Evolutionary conservation across 2,329 filamentous ascomycete genomes (phyloP), one percentile per base, ranked within the genome.

Genomic region (Aspergillus sp.): DNA sequence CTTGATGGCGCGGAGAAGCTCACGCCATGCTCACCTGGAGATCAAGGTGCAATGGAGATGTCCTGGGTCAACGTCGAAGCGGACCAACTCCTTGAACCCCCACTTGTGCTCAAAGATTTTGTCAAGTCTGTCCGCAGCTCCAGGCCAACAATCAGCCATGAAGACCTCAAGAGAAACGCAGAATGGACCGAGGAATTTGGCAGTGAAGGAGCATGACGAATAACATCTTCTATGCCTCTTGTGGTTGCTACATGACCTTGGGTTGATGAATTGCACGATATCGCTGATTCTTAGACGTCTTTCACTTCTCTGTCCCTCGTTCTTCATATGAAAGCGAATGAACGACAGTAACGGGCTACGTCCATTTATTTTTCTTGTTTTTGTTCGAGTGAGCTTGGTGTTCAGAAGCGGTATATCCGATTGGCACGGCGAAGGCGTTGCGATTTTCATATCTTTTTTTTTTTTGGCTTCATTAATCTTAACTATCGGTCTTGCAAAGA

Each of bases 111-210:
- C 49, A 94, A 94, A 67, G 93, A 98, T 68, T 97, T 98, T 64
- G 78, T 94, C 65, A 89, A 91, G 67, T 91, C 93, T 1, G 86
- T 98, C 61, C 90, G 89, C 63, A 83, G 84, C 42, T 88, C 88
- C 44, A 77, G 93, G 62, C 93, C 93, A 19, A 97, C 93, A 0
- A 93, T 98, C 46, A 93, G 89, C 45, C 78, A 81, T 44, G 89
- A 90, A 44, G 94, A 98, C 65, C 78, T 98, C 41, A 79, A 82
- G 57, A 80, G 82, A 61, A 96, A 91, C 67, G 78, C 86, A 42
- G 90, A 96, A 41, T 98, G 93, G 93, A 98, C 93, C 7, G 81
- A 85, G 61, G 90, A 97, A 72, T 97, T 97, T 71, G 91, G 91
- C 48, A 95, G 89, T 65, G 91, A 96, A 67, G 91, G 91, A 15